Percentiles rank a stretch among this genome's conserved stretches.
Evolutionary conservation across 2,329 filamentous ascomycete genomes (phyloP).

Genomic region (Nigrospora osmanthi): DNA sequence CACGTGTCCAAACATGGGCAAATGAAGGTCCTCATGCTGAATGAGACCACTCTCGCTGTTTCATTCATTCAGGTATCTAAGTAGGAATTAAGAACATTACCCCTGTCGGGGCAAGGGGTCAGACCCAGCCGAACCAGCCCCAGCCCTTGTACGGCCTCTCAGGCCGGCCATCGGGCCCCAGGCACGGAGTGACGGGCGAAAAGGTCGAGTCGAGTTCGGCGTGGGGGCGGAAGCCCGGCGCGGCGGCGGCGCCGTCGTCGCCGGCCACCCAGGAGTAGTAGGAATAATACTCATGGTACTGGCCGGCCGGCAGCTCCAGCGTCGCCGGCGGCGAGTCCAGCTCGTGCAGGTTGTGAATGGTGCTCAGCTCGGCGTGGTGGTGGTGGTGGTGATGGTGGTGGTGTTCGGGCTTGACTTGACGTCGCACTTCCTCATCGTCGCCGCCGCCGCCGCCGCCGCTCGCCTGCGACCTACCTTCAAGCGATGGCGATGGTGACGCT

Average conservation of each 20-base stretch:
- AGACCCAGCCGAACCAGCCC: no score
- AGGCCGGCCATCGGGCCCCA: not conserved
- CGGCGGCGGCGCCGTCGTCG: not conserved
- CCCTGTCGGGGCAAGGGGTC: no score
- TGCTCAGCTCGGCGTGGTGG: not conserved
- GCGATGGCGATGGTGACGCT: not conserved
- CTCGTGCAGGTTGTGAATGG: not conserved
- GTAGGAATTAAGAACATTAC: no score
- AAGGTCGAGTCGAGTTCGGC: not conserved
- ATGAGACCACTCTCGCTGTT: no score
- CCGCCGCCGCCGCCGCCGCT: not conserved
- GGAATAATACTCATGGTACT: no score
- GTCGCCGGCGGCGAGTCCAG: not conserved
- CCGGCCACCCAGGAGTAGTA: no score
- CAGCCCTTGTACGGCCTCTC: not conserved
- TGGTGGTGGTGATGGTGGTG: no score
- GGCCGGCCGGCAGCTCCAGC: not conserved
- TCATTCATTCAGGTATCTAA: no score
- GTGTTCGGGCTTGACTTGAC: no score
- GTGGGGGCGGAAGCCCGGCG: not conserved
- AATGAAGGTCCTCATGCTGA: no score
- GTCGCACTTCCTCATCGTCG: no score
- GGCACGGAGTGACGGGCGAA: not conserved
- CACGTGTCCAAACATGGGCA: no score
- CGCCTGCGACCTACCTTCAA: not conserved